These are phyloP conservation scores for Camelina neglecta DNA, from an alignment of 345 rosid species.

Conservation along the genomic window DNA sequence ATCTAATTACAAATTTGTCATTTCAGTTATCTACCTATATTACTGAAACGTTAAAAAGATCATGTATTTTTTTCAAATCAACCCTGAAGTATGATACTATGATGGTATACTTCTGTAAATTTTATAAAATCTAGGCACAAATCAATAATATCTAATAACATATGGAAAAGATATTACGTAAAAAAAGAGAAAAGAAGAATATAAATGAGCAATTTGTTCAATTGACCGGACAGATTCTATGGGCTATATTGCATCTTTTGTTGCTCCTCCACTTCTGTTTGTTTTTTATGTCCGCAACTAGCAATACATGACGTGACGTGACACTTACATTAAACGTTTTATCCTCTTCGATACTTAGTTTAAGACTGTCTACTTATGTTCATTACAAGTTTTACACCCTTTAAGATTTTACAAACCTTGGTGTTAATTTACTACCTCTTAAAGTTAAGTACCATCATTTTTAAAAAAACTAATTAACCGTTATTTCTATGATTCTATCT, in stretches of 20 bases:
- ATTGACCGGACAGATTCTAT: conserved; percentile 48
- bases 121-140: conserved; percentile 1
- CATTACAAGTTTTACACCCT: conserved; percentile 21
- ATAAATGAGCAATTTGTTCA: conserved; percentile 36
- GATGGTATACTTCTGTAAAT: background rate
- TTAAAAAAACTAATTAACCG: background rate
- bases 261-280: conserved; percentile 43
- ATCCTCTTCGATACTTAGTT: conserved; percentile 26
- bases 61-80: background rate
- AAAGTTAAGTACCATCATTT: background rate
- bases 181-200: conserved; percentile 23
- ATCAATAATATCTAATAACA: conserved; percentile 17
- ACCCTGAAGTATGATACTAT: background rate
- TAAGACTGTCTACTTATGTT: conserved; percentile 34
- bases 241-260: conserved; percentile 44
- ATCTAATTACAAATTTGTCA: background rate
- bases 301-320: conserved; percentile 40
- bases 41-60: background rate
- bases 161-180: conserved; percentile 23
- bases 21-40: background rate
- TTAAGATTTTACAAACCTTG: background rate
- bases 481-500: background rate
- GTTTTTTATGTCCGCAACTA: conserved; percentile 44
- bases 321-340: conserved; percentile 13
- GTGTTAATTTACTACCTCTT: background rate